Base-by-base conservation (phyloP, 1,284 basidiomycete genomes). In the Malassezia obtusa region DNA sequence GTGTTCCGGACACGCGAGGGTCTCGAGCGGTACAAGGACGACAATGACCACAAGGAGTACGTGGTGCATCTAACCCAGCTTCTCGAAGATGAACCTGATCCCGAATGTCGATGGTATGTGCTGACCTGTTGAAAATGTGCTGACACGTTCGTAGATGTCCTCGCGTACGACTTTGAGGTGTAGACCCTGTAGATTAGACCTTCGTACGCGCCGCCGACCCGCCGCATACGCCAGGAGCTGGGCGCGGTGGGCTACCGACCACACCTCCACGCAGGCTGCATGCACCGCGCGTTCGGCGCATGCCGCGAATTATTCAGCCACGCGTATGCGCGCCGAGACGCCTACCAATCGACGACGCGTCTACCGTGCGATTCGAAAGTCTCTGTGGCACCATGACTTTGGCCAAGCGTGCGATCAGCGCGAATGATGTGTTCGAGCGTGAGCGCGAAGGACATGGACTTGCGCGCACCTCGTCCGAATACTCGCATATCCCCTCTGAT, bases 31-130 rank as follows among this genome's bases (percentile, higher is more conserved):
- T 68, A 68, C 51, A 59, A 61, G 32, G 65, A 64, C 25, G 65
- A 68, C 33, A 61, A 62, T n/a, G 65, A 66, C 37, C 65, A 68
- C 57, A 59, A 58, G n/a, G 61, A 66, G 65, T 68, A 49, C 50
- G 65, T 67, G 4, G 43, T 32, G 2, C 30, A 17, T 17, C 6
- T 31, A 21, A 31, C 6, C 35, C 50, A 67, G 65, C 60, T 67
- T 67, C 49, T 51, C 58, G 37, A 67, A 63, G 59, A 64, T 55
- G 52, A 55, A 36, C 38, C 22, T 55, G 8, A 30, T 68, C 15
- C 65, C 64, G 38, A 68, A 68, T 45, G 52, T 60, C 3, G 65
- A 68, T 24, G 52, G 58, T 46, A 45, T 17, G 57, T 45, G 24
- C 11, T 12, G 5, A 15, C 15, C 15, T 3, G 4, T 4, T 8